Conservation (phyloP, 768 basidiomycete genomes). For the Nidularia pulvinata region DNA sequence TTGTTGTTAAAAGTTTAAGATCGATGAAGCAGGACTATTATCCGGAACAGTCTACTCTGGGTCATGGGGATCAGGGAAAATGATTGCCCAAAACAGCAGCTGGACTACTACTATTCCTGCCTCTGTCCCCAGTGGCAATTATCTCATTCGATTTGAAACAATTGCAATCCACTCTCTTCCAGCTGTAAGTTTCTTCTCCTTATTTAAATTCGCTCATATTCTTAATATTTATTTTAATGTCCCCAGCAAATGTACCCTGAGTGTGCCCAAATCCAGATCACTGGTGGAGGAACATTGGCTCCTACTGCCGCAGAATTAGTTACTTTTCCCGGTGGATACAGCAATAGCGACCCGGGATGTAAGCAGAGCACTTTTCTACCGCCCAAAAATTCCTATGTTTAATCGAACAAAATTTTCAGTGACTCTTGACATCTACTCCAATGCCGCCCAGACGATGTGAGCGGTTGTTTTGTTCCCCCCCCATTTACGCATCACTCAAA, state of each 20-base stretch:
- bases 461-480: too few species aligned
- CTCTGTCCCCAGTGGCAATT: constrained; percentile 39
- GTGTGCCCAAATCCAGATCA: constrained; percentile 42
- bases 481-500: too few species aligned
- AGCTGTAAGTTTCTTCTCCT: constrained; percentile 27
- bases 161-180: constrained; percentile 50
- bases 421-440: constrained; percentile 36
- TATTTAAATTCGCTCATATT: constrained; percentile 4
- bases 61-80: constrained; percentile 38
- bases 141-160: constrained; percentile 49
- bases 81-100: constrained; percentile 40
- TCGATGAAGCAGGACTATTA: constrained; percentile 44
- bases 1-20: constrained; percentile 33
- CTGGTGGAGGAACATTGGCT: constrained; percentile 33
- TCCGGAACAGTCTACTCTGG: constrained; percentile 37
- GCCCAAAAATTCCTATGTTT: constrained; percentile 6
- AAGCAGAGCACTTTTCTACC: constrained; percentile 8
- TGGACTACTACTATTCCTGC: constrained; percentile 46
- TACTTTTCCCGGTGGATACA: constrained; percentile 46
- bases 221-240: constrained; percentile 1
- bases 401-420: constrained; percentile 21
- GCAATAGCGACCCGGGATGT: constrained; percentile 39
- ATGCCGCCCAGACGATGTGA: constrained; percentile 24
- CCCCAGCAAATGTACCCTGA: constrained; percentile 72
- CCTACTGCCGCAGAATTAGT: constrained; percentile 43